These are phyloP conservation scores for Cubamyces sp. DNA, from an alignment of 768 basidiomycete species.

Conservation along the genomic window DNA sequence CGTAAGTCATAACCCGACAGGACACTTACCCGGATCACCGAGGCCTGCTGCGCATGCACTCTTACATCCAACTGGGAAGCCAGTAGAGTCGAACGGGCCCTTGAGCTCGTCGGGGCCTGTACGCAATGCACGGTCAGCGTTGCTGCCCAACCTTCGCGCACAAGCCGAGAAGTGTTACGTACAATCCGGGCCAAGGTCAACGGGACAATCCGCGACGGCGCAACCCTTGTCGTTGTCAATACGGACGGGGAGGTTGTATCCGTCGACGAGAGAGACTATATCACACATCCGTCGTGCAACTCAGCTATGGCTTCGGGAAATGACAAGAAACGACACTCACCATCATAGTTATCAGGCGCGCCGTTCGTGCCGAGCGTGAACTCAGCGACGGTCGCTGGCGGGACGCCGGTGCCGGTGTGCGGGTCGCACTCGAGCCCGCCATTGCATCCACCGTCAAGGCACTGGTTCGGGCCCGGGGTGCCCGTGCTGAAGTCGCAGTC, in stretches of 20 bases:
- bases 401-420: slow-evolving; percentile 42
- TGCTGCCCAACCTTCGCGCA: neutral
- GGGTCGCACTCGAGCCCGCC: slow-evolving; percentile 44
- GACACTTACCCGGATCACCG: slow-evolving; percentile 38
- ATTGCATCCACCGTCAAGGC: slow-evolving; percentile 44
- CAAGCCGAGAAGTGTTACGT: slow-evolving; percentile 5
- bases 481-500: slow-evolving; percentile 39
- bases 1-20: no score
- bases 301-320: neutral
- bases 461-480: slow-evolving; percentile 38
- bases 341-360: slow-evolving; percentile 41
- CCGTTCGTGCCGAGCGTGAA: slow-evolving; percentile 37
- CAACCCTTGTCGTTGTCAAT: slow-evolving; percentile 39
- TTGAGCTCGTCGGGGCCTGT: slow-evolving; percentile 38
- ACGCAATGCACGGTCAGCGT: neutral
- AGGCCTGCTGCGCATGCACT: slow-evolving; percentile 47
- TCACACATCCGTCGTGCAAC: neutral
- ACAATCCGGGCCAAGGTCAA: slow-evolving; percentile 45
- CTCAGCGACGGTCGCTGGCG: slow-evolving; percentile 42
- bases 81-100: slow-evolving; percentile 40
- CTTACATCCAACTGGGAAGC: slow-evolving; percentile 47
- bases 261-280: slow-evolving; percentile 38
- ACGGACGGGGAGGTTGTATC: slow-evolving; percentile 40
- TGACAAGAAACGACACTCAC: slow-evolving; percentile 13
- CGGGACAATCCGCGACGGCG: slow-evolving; percentile 38